Base-by-base conservation (phyloP, 2,329 filamentous ascomycete species). In the Spiromastix sp. region DNA sequence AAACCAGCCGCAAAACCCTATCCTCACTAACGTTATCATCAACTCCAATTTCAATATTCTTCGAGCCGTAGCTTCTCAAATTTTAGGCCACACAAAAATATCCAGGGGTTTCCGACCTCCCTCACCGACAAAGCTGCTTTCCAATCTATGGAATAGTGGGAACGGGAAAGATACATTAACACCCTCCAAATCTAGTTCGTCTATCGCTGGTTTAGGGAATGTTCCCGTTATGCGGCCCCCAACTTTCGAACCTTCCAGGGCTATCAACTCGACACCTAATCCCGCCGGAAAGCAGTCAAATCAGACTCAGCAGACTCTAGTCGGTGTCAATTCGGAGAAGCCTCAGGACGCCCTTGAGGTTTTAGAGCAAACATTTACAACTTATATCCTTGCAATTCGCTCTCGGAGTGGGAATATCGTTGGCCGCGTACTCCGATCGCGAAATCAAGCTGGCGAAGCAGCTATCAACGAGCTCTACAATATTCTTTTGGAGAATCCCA, bases 401-500 rank as follows among this genome's bases (percentile, higher is more conserved):
- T 79, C 81, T 25, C 78, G 86, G 27, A 93, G 89, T 54, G 87
- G 87, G 20, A 85, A 86, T 49, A 84, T 94, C 39, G 73, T 93
- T 12, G 86, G 83, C 12, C 78, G 81, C 20, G 77, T 76, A 17
- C 66, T 95, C 20, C 72, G 86, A 32, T 79, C 76, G 45, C 73
- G 87, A 39, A 66, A 70, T 8, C 60, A 64, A 18, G 83, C 79
- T 2, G 84, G 94, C 51, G 82, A 87, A 50, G 70, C 89, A 5
- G 67, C 74, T 1, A 81, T 94, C 46, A 94, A 94, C 49, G 85
- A 93, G 47, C 67, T 95, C 2, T 95, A 94, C 61, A 94, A 94
- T 52, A 74, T 78, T 21, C 70, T 95, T 10, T 77, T 93, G 12
- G 86, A 94, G 54, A 81, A 81, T 44, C 84, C 86, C 0, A 80